Base-by-base conservation (phyloP, 2,329 filamentous ascomycete species). In the Capronia epimyces region DNA sequence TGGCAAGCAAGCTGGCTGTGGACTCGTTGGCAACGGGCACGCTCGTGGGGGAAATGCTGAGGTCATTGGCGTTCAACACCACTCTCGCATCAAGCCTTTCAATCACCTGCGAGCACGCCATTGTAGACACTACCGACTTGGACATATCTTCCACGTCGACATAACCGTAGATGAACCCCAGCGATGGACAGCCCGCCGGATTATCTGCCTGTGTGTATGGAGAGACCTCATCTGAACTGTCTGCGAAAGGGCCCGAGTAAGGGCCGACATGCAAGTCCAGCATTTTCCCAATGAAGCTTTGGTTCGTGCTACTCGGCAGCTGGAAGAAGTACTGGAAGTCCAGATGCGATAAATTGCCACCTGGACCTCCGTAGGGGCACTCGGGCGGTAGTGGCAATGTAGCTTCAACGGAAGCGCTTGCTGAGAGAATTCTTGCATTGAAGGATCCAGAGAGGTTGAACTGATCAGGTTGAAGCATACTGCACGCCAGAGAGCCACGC, bases 241-340 rank as follows among this genome's bases (percentile, higher is more conserved):
- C 21, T 15, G 31, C 54, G n/a, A 32, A 34, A 2, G 47, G 47
- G 9, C 40, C 41, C 8, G 16, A 39, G 36, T 40, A 59, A 15
- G 56, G 56, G 1, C 56, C 57, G 15, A 61, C 57, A 22, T 59
- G 59, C 1, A 59, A 42, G 42, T 57, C 55, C 1, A 59, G 37
- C 13, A 61, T 5, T 37, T 58, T 59, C 0, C 29, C 56, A 12
- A 61, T 13, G 18, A 34, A 59, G 20, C 31, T 42, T 8, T 31
- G 12, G 20, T 50, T 56, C 1, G 39, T 21, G 6, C 13, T 21
- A 21, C 5, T 21, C 4, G 44, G 41, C 8, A 55, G 42, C 5
- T 18, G 15, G 16, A 51, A 48, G 13, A 4, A 12, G 15, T 45
- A 21, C 5, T 27, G 18, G 18, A 58, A 34, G 1, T 56, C 46